Evolutionary conservation across 768 basidiomycete species (phyloP).

Genomic region (Sarcomyxa edulis): DNA sequence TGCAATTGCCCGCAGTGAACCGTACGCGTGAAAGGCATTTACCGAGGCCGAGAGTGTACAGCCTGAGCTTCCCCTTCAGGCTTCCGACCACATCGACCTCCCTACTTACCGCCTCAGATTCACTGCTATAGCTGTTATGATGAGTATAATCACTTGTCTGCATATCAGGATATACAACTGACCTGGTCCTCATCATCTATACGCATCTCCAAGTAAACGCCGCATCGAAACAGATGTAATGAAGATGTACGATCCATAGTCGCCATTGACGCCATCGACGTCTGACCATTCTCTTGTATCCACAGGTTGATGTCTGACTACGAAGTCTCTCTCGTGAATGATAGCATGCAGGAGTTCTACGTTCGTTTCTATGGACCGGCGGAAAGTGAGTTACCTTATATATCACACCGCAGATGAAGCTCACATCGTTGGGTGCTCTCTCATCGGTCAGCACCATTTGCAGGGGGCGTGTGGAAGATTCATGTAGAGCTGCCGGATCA

Average conservation of each 20-base stretch:
- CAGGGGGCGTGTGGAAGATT: constrained; percentile 98
- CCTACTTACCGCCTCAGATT: too few relatives aligned
- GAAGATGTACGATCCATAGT: constrained; percentile 71
- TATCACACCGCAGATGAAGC: not conserved
- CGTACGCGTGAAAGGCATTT: too few relatives aligned
- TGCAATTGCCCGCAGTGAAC: too few relatives aligned
- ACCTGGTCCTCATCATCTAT: constrained; percentile 19
- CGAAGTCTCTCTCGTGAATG: constrained; percentile 95
- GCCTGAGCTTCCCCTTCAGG: too few relatives aligned
- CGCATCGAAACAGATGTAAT: constrained; percentile 99
- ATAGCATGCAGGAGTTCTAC: constrained; percentile 98
- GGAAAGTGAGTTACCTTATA: constrained; percentile 66
- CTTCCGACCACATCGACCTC: too few relatives aligned
- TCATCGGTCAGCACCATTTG: constrained; percentile 74
- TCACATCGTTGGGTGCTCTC: constrained; percentile 4
- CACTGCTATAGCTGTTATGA: too few relatives aligned
- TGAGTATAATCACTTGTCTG: too few relatives aligned
- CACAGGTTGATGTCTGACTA: constrained; percentile 95
- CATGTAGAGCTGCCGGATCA: constrained; percentile 98
- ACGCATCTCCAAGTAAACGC: constrained; percentile 83
- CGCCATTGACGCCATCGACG: not conserved
- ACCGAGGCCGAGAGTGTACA: too few relatives aligned
- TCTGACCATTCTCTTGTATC: constrained; percentile 4
- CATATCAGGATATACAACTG: too few relatives aligned
- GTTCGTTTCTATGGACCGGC: constrained; percentile 91